These are phyloP conservation scores for Chamaenerion angustifolium DNA, from an alignment of 345 rosid species.

Conservation along the genomic window DNA sequence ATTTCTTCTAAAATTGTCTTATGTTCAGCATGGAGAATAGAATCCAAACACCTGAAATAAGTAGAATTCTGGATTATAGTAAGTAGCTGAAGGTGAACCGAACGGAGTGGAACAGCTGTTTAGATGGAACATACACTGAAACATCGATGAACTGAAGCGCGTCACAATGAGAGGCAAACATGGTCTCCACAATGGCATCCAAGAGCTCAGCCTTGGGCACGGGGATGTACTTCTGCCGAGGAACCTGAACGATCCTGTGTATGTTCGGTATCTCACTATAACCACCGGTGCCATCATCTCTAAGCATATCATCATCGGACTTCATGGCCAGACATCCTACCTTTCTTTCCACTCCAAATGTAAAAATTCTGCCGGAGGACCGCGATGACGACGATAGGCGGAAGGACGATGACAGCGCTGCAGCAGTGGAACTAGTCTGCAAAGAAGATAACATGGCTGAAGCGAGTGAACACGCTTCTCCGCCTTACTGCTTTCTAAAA, in stretches of 20 bases:
- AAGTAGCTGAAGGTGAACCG: neutral
- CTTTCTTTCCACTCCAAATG: no score
- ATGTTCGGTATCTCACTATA: constrained; percentile 3
- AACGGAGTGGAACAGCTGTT: neutral
- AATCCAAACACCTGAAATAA: constrained; percentile 51
- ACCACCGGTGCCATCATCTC: constrained; percentile 1
- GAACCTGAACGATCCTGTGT: constrained; percentile 28
- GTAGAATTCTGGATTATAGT: neutral
- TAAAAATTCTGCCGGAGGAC: no score
- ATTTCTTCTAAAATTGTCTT: constrained; percentile 60
- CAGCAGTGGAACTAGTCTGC: no score
- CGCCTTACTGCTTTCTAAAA: no score
- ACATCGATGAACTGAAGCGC: constrained; percentile 42
- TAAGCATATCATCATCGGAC: no score
- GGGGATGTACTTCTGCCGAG: constrained; percentile 61
- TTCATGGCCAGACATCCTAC: no score
- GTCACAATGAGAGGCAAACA: constrained; percentile 40
- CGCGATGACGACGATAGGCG: no score
- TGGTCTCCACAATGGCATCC: constrained; percentile 33
- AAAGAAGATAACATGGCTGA: no score
- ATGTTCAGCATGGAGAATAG: constrained; percentile 86
- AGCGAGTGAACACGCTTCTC: no score
- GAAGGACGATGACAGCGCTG: no score
- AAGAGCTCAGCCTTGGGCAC: constrained; percentile 65
- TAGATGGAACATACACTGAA: constrained; percentile 40